Evolutionary conservation across 352 stramenopile genomes (phyloP).

Genomic region (Phytophthora palmivora): DNA sequence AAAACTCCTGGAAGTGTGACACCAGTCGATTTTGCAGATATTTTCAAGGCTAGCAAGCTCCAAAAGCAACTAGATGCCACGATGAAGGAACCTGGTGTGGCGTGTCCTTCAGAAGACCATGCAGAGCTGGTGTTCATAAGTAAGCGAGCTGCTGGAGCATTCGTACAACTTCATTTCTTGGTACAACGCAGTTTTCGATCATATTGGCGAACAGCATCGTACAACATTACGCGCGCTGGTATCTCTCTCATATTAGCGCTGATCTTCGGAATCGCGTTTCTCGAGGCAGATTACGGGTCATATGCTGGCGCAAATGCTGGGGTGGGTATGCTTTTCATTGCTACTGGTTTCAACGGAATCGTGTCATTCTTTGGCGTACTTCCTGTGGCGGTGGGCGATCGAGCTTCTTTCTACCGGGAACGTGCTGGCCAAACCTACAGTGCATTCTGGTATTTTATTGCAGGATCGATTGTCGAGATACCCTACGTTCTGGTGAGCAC

Average conservation of each 20-base stretch:
- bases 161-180: constrained; percentile 46
- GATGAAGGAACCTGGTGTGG: constrained; percentile 42
- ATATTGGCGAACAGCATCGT: constrained; percentile 70
- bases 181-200: constrained; percentile 42
- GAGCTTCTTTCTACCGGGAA: constrained; percentile 79
- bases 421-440: constrained; percentile 86
- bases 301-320: constrained; percentile 57
- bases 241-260: constrained; percentile 75
- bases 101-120: constrained; percentile 29
- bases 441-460: constrained; percentile 67
- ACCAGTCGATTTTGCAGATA: constrained; percentile 42
- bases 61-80: constrained; percentile 25
- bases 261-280: constrained; percentile 84
- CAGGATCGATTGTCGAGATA: constrained; percentile 82
- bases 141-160: constrained; percentile 38
- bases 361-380: constrained; percentile 87
- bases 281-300: constrained; percentile 52
- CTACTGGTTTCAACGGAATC: constrained; percentile 84
- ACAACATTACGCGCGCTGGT: constrained; percentile 78
- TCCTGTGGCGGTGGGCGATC: constrained; percentile 79
- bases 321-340: constrained; percentile 87
- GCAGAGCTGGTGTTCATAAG: constrained; percentile 36
- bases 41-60: constrained; percentile 46
- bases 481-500: constrained; percentile 55
- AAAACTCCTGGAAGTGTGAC: constrained; percentile 9